Base-by-base conservation (phyloP, 108 stramenopile genomes). In the Pseudonitzschia delicatissima region DNA sequence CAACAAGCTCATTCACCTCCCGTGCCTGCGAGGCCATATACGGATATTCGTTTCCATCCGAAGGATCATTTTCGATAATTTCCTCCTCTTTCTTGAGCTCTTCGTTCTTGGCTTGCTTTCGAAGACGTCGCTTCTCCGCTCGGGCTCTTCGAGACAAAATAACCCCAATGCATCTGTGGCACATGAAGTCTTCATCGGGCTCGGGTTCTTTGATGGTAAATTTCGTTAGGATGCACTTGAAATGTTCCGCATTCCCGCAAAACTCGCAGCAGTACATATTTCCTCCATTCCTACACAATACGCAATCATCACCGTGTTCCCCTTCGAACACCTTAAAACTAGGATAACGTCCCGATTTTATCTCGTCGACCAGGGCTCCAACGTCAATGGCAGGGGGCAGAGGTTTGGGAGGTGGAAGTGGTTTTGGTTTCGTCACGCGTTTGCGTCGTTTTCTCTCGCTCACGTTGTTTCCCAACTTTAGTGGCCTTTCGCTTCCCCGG, bases 161-260 rank as follows among this genome's bases (percentile, higher is more conserved):
- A 13, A 45, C 39, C 6, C 57, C 27, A 28, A 90, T 74, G 57
- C 92, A 93, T 21, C 64, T 64, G 62, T 88, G 82, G 66, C 92
- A 93, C 84, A 93, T 82, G 37, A 84, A 82, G 12, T 80, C 76
- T 53, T 91, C 87, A 26, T 85, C 83, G 26, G 86, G 84, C 60
- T 93, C 92, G 20, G 77, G 78, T 40, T 84, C 77, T 18, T 85
- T 84, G 12, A 87, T 48, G 9, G 74, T 79, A 40, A 74, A 77
- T 18, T 64, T 74, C 53, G 62, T 77, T 25, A 67, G 70, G 25
- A 90, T 67, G 60, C 92, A 93, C 0, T 39, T 34, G 60, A 86
- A 73, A 68, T 93, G 92, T 3, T 68, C 79, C 8, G 81, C 67
- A 29, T 78, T 82, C 39, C 61, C 51, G 53, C 92, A 93, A 75